Conservation (phyloP, 495 filamentous ascomycete genomes). For the Podospora comata region DNA sequence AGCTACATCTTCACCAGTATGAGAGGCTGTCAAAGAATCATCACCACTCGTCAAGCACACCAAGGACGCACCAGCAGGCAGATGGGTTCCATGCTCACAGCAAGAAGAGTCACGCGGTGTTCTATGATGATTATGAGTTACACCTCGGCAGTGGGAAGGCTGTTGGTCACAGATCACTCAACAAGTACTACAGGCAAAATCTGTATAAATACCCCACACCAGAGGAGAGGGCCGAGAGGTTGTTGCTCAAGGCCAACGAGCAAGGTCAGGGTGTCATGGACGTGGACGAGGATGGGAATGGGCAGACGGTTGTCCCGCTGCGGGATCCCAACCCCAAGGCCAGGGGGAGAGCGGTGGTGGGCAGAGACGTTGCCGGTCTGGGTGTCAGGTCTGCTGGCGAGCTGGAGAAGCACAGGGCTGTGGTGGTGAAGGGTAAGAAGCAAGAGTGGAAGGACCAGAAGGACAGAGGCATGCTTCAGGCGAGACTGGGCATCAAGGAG, state of each 20-base stretch:
- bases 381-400: slow-evolving; percentile 22
- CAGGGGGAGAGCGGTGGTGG: slow-evolving; percentile 26
- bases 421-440: slow-evolving; percentile 29
- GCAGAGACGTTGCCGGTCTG: slow-evolving; percentile 28
- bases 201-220: slow-evolving; percentile 73
- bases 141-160: slow-evolving; percentile 87
- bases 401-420: slow-evolving; percentile 15
- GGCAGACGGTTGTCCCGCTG: slow-evolving; percentile 10
- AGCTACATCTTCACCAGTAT: slow-evolving; percentile 58
- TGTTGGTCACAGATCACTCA: slow-evolving; percentile 85
- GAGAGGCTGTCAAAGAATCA: slow-evolving; percentile 58
- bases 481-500: slow-evolving; percentile 33
- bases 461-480: slow-evolving; percentile 17
- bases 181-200: slow-evolving; percentile 89
- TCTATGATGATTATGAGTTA: slow-evolving; percentile 86
- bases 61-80: slow-evolving; percentile 60
- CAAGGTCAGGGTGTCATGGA: slow-evolving; percentile 29
- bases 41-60: slow-evolving; percentile 62
- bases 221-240: slow-evolving; percentile 60
- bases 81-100: slow-evolving; percentile 75
- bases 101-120: slow-evolving; percentile 63
- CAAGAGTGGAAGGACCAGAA: slow-evolving; percentile 28
- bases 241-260: slow-evolving; percentile 50
- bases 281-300: slow-evolving; percentile 25
- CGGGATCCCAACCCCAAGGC: slow-evolving; percentile 7